phyloP scores from a whole-genome alignment of 1,139 yeast genomes.

The Lodderomyces parapsilosis region DNA sequence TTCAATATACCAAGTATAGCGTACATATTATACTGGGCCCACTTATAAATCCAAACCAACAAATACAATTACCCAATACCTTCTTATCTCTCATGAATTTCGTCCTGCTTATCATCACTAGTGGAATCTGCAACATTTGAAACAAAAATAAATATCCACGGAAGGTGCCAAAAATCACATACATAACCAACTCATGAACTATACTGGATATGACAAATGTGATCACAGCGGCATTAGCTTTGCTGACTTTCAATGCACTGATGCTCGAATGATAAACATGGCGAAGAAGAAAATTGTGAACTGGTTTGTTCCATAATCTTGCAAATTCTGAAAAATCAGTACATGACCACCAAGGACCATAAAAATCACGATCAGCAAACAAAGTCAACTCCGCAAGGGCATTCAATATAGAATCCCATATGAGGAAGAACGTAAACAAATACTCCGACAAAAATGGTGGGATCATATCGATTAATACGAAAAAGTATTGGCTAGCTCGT shows the following conservation, averaged over 20 bases:
- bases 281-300: constrained; percentile 83
- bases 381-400: constrained; percentile 82
- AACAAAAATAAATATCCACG: constrained; percentile 77
- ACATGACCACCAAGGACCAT: constrained; percentile 98
- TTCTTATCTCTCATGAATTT: constrained; percentile 51
- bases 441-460: constrained; percentile 79
- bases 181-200: constrained; percentile 92
- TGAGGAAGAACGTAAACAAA: constrained; percentile 76
- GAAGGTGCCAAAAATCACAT: constrained; percentile 72
- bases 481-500: constrained; percentile 53
- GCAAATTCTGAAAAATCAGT: constrained; percentile 93
- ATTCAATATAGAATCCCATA: constrained; percentile 92
- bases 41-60: constrained; percentile 89
- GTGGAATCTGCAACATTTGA: constrained; percentile 83
- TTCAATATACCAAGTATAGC: constrained; percentile 70
- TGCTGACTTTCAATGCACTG: constrained; percentile 67
- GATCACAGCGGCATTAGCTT: constrained; percentile 65
- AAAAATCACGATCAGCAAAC: constrained; percentile 89
- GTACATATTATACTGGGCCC: constrained; percentile 92
- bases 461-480: constrained; percentile 68
- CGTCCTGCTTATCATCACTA: constrained; percentile 54
- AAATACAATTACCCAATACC: constrained; percentile 73
- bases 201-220: constrained; percentile 82
- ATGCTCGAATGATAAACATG: constrained; percentile 94
- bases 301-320: constrained; percentile 93